Evolutionary conservation across 805 yeast genomes (phyloP).

Genomic region (Wilhelminamyces savonicus): DNA sequence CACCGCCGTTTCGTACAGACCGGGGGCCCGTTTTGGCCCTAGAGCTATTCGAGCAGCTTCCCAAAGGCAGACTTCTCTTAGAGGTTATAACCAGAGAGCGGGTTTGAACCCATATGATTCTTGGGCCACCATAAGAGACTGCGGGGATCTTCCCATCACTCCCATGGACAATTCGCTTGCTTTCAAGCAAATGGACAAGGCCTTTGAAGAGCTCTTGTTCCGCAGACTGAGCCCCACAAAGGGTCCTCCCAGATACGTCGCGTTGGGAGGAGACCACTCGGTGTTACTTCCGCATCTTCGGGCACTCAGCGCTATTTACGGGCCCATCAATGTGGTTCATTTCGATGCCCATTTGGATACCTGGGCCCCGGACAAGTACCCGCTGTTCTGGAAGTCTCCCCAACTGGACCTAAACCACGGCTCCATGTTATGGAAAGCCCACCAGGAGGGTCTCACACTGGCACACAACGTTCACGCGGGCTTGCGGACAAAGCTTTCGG

Average conservation of each 20-base stretch:
- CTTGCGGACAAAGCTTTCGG: conserved; percentile 65
- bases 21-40: conserved; percentile 85
- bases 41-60: conserved; percentile 62
- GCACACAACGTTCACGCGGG: conserved; percentile 69
- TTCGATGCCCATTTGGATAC: conserved; percentile 86
- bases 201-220: conserved; percentile 50
- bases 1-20: conserved; percentile 70
- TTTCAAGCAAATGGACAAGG: conserved; percentile 47
- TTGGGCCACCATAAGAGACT: conserved; percentile 47
- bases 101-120: conserved; percentile 44
- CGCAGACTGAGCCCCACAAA: conserved; percentile 18
- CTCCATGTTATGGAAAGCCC: conserved; percentile 80
- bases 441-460: conserved; percentile 58
- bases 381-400: conserved; percentile 54
- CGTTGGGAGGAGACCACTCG: conserved; percentile 82
- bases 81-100: conserved; percentile 69
- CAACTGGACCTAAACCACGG: conserved; percentile 70
- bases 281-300: conserved; percentile 68
- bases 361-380: conserved; percentile 69
- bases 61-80: conserved; percentile 58
- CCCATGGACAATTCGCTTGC: conserved; percentile 55
- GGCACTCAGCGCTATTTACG: conserved; percentile 54
- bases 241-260: conserved; percentile 55
- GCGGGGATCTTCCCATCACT: conserved; percentile 53
- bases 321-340: conserved; percentile 68